These are phyloP conservation scores for Excoecaria cochinchinensis DNA, from an alignment of 345 rosid species.

Conservation along the genomic window DNA sequence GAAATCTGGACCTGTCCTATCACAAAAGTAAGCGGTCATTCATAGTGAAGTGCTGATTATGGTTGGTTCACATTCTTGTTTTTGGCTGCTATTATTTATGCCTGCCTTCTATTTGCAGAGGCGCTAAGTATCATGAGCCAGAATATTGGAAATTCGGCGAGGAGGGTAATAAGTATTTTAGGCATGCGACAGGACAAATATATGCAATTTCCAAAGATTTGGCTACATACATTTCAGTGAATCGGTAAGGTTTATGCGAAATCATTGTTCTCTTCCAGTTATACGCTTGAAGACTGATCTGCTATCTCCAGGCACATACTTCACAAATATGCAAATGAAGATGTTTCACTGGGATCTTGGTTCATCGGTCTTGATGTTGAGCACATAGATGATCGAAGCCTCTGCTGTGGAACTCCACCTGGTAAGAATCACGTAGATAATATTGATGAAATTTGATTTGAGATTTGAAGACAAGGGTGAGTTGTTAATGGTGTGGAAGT, in stretches of 20 bases:
- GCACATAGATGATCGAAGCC: slow-evolving; percentile 87
- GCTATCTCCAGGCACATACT: slow-evolving; percentile 59
- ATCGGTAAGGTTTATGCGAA: slow-evolving; percentile 44
- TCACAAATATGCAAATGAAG: slow-evolving; percentile 91
- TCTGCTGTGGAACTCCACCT: slow-evolving; percentile 89
- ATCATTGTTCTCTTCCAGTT: not conserved
- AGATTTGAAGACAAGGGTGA: not conserved
- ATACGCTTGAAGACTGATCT: slow-evolving; percentile 8
- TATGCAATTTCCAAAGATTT: slow-evolving; percentile 92
- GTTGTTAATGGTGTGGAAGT: slow-evolving; percentile 8
- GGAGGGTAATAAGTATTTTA: slow-evolving; percentile 87
- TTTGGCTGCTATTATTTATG: not conserved
- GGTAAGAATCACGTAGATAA: slow-evolving; percentile 43
- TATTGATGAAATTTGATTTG: too few species aligned
- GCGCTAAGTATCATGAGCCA: slow-evolving; percentile 85
- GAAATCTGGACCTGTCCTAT: slow-evolving; percentile 95
- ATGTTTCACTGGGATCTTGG: slow-evolving; percentile 95
- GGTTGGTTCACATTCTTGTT: not conserved
- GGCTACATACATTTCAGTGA: slow-evolving; percentile 82
- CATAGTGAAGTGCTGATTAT: not conserved
- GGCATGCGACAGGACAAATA: slow-evolving; percentile 95
- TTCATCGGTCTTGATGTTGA: slow-evolving; percentile 95
- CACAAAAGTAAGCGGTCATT: slow-evolving; percentile 65
- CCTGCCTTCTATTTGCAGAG: slow-evolving; percentile 46
- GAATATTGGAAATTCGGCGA: slow-evolving; percentile 98